Base-by-base conservation (phyloP, 2,329 filamentous ascomycete species). In the Aspergillus brunneoviolaceus region DNA sequence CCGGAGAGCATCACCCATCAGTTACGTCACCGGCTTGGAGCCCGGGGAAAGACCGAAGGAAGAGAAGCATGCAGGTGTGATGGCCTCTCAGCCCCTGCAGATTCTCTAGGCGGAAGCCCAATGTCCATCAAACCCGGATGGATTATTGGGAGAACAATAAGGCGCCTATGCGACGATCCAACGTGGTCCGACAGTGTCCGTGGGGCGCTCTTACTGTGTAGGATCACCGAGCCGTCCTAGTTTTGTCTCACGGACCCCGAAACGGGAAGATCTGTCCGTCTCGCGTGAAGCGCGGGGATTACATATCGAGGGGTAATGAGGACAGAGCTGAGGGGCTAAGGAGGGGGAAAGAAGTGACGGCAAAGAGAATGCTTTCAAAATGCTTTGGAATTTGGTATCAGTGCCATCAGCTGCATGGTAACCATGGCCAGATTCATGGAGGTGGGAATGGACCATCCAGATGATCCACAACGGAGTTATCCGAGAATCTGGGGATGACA, bases 101-200 rank as follows among this genome's bases (percentile, higher is more conserved):
- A 45, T 52, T 47, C 23, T 33, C 45, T 23, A 39, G 49, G 59
- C 59, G 61, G 59, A 54, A 56, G 48, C 33, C 49, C 42, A 25
- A 51, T 25, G 25, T 51, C 49, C 58, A 60, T 31, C 39, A 57
- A 61, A 54, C 35, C 54, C 59, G 57, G 42, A 47, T 35, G 57
- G 42, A 47, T 35, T n/a, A 55, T 45, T 49, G 27, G 45, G 57
- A 55, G 51, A n/a, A 45, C 16, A 12, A 45, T 45, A 12, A n/a
- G 50, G 61, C 54, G 61, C 61, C 57, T 61, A 59, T 61, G 60
- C 51, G 61, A 63, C 57, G 57, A 53, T 57, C 49, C 57, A 55
- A 48, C 51, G 59, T 59, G 55, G 53, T 57, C 45, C 55, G 58
- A 55, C 54, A 55, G 39, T 56, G 55, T 56, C 52, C 58, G 58